Evolutionary conservation across 83 land plant species (phyloP), one percentile per base, ranked within the genome.

Genomic region (Diphasiastrum complanatum): DNA sequence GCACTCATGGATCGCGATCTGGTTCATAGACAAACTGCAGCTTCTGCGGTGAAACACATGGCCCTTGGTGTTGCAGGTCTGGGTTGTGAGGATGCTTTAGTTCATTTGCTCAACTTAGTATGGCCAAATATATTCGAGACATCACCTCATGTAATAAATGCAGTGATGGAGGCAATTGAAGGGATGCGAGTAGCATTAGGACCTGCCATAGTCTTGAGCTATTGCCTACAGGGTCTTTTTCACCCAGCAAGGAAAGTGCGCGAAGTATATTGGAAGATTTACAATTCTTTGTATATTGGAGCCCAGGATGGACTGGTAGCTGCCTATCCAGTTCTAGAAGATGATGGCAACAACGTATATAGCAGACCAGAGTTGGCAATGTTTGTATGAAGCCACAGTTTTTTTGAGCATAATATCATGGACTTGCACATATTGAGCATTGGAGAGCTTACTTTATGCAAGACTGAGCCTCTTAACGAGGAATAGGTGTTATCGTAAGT

Each of bases 101-200:
- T 91, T 6, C 97, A 87, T 69, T 62, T 91, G 67, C 64, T 91
- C 26, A 91, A 91, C 66, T 85, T 72, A 65, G 90, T 91, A n/a
- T 91, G 97, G 97, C 95, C 97, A 0, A 91, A 91, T 66, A 85
- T 91, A 5, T 91, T 91, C 65, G 97, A 91, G 79, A 91, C 95
- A 18, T 87, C 95, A 1, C 97, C 97, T 14, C 97, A 91, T 69
- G 97, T 91, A n/a, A 91, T 91, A 19, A 91, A 91, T 71, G 95
- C 97, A 33, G 97, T 91, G 5, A 85, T 85, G 87, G 97, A 91
- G 67, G 97, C 97, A 4, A 91, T 87, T 45, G 97, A 91, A 67
- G 97, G 95, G 50, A 91, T 91, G 97, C 73, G 97, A 43, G 97
- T 91, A 51, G 95, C 96, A 4, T 34, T 91, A 61, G 97, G 95